Conservation (phyloP, 1,139 yeast genomes). For the Geotrichum restrictum region DNA sequence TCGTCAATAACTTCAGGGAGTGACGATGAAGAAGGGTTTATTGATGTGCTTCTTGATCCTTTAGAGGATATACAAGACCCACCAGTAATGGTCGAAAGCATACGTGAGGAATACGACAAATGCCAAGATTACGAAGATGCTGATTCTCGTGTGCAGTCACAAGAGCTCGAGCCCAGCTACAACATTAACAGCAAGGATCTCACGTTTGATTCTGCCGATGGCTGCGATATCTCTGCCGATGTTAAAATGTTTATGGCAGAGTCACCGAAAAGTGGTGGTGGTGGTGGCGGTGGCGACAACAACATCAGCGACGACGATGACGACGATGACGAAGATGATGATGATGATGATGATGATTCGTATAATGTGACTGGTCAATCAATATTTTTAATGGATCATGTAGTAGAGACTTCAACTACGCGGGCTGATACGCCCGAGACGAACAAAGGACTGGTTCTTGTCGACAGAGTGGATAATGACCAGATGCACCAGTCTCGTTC, state of each 20-base stretch:
- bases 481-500: too few species aligned
- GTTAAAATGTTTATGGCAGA: background rate
- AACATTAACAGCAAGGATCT: background rate
- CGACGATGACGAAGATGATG: too few species aligned
- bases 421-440: background rate
- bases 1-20: constrained; percentile 33
- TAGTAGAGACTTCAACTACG: background rate
- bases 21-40: constrained; percentile 42
- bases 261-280: background rate
- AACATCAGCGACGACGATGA: too few species aligned
- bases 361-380: constrained; percentile 1
- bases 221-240: background rate
- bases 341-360: background rate
- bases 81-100: constrained; percentile 3
- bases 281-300: too few species aligned
- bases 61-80: constrained; percentile 24
- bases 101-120: constrained; percentile 5
- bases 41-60: constrained; percentile 43
- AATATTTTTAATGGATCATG: constrained; percentile 5
- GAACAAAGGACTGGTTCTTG: constrained; percentile 1
- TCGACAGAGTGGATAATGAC: constrained; percentile 1
- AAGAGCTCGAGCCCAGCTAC: background rate
- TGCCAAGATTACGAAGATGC: constrained; percentile 8
- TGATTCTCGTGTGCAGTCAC: background rate
- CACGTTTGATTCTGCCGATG: background rate